A percentile compares a stretch with the other conserved stretches of the same genome.
Conservation (phyloP, 768 basidiomycete species). For the Infundibulicybe gibba region DNA sequence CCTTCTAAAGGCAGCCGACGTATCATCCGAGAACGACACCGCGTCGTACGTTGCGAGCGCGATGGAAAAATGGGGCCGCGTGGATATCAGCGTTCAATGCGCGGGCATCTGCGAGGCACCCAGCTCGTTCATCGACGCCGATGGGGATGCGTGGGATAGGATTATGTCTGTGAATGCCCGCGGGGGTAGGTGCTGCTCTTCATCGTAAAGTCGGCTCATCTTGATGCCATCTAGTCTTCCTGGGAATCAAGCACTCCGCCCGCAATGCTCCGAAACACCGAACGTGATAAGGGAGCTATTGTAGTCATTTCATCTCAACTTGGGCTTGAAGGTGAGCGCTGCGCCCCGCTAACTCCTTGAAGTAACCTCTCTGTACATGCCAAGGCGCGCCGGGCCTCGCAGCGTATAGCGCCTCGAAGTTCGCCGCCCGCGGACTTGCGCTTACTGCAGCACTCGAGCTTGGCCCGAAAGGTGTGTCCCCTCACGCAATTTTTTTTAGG, state of each 20-base stretch:
- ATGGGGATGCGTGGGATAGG: slow-evolving; percentile 1
- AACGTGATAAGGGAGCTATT: slow-evolving; percentile 10
- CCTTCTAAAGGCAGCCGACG: neutral
- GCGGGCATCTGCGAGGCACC: slow-evolving; percentile 3
- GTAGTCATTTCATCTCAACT: slow-evolving; percentile 14
- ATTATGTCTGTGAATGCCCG: slow-evolving; percentile 10
- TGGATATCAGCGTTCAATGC: slow-evolving; percentile 9
- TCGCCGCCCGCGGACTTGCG: slow-evolving; percentile 11
- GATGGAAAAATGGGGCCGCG: slow-evolving; percentile 6
- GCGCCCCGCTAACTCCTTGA: neutral
- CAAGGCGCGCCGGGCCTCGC: slow-evolving; percentile 12
- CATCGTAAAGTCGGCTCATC: neutral
- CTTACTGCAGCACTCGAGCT: slow-evolving; percentile 13
- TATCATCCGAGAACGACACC: neutral
- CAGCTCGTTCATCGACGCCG: slow-evolving; percentile 6
- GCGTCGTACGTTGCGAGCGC: slow-evolving; percentile 3
- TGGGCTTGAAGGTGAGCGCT: slow-evolving; percentile 11
- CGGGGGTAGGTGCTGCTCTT: slow-evolving; percentile 1
- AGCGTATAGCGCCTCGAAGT: slow-evolving; percentile 13
- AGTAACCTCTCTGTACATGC: neutral
- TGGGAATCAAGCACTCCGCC: slow-evolving; percentile 9
- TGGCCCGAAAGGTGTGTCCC: neutral
- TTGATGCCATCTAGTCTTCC: slow-evolving; percentile 3
- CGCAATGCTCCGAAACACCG: slow-evolving; percentile 9
- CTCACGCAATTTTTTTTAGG: too few species aligned